Evolutionary conservation across 495 filamentous ascomycete genomes (phyloP), one percentile per base, ranked within the genome.

Genomic region (Apiosordaria backusii): DNA sequence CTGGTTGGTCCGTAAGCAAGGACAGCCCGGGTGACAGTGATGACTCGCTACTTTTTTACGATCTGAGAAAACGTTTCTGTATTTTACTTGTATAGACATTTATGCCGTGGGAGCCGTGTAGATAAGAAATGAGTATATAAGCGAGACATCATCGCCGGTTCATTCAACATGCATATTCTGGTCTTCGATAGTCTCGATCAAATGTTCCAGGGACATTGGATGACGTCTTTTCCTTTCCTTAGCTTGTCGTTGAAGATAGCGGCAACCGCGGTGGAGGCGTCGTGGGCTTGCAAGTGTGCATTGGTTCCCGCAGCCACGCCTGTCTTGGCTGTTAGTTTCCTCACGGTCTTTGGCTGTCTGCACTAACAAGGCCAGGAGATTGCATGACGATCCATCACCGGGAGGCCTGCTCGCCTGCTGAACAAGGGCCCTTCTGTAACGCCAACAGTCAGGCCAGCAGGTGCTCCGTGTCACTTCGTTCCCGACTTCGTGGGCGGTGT

Each of bases 41-140:
- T 65, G 64, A 57, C 63, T 65, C 29, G 29, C 57, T 55, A 55
- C 9, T 7, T 4, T 55, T 55, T 18, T 55, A 1, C 52, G 52
- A 19, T 55, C 52, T n/a, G 16, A 45, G 35, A 45, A 45, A 45
- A 45, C 35, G 9, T 13, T 45, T 45, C 9, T 45, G 10, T 45
- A 13, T 45, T 35, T 4, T 15, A 9, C 9, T 55, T 18, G n/a
- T 55, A 21, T 55, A 15, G 22, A 55, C 52, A 0, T 21, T 55
- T 23, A 55, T 55, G 52, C 52, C 52, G 52, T 21, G 18, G 35
- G 9, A 45, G 35, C 35, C 35, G 35, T 45, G 35, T 10, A 13
- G 10, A 45, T 13, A 45, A 45, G 9, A 45, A 15, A 9, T 3
- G 35, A 45, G 35, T 45, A 45, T 45, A 35, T 35, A 35, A 35